Conservation (phyloP, 257 asterid species). For the Parsonsia alboflavescens region DNA sequence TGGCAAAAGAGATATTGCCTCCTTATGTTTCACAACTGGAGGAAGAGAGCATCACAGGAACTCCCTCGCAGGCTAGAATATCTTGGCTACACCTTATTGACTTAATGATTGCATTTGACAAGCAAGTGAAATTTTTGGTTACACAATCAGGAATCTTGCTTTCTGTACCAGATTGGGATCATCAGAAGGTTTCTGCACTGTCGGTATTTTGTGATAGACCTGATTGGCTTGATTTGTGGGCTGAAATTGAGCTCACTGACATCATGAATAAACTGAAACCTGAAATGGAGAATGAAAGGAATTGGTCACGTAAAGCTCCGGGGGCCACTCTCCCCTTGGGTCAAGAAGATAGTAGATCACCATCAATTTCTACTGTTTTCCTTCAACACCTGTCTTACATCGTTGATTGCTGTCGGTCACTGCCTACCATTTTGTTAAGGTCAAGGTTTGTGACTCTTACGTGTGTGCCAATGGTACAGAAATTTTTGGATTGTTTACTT, state of each 20-base stretch:
- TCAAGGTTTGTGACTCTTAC: constrained; percentile 62
- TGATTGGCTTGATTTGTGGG: constrained; percentile 96
- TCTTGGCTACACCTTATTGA: constrained; percentile 84
- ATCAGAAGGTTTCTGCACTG: constrained; percentile 62
- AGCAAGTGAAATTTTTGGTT: constrained; percentile 57
- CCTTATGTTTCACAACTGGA: constrained; percentile 44
- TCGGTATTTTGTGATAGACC: constrained; percentile 85
- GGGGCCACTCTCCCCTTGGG: constrained; percentile 37
- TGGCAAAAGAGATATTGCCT: constrained; percentile 82
- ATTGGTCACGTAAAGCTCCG: constrained; percentile 50
- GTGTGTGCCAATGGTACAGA: constrained; percentile 51
- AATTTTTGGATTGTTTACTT: constrained; percentile 46
- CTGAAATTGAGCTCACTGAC: constrained; percentile 71
- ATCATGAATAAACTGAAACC: constrained; percentile 47
- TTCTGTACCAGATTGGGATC: constrained; percentile 53
- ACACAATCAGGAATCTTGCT: constrained; percentile 62
- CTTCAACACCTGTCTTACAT: constrained; percentile 49
- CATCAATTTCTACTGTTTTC: constrained; percentile 53
- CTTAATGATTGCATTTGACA: constrained; percentile 79
- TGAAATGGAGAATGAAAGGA: constrained; percentile 61
- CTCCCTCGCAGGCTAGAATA: constrained; percentile 48
- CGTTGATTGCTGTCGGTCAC: constrained; percentile 71
- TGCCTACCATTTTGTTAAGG: constrained; percentile 66
- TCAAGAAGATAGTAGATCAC: constrained; percentile 65
- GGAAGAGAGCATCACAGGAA: constrained; percentile 45